phyloP scores from a whole-genome alignment of 1,284 basidiomycete species.

The Ustilago xerochloae region DNA sequence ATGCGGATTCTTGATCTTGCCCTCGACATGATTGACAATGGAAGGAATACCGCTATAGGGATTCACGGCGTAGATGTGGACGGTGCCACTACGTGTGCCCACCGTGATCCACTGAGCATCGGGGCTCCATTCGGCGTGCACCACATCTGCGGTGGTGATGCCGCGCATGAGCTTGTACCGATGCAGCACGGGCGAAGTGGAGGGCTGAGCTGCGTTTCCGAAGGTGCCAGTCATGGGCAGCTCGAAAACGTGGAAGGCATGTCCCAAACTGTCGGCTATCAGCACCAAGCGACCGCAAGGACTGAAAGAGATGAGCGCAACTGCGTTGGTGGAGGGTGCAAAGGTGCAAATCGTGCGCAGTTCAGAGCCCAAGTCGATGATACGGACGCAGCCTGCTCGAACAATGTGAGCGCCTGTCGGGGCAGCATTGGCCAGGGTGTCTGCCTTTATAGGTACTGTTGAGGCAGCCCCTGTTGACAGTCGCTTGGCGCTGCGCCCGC shows the following conservation, averaged over 20 bases:
- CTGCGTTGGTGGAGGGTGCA: constrained; percentile 19
- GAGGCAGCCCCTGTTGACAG: constrained; percentile 11
- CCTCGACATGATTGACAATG: constrained; percentile 32
- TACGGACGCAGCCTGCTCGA: constrained; percentile 17
- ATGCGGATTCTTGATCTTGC: constrained; percentile 29
- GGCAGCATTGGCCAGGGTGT: neutral
- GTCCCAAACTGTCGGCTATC: constrained; percentile 35
- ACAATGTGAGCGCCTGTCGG: neutral
- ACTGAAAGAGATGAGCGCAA: constrained; percentile 26
- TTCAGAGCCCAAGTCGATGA: constrained; percentile 33
- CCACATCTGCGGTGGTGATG: constrained; percentile 42
- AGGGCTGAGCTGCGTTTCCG: neutral
- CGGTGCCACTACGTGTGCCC: constrained; percentile 43
- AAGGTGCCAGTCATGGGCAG: constrained; percentile 29
- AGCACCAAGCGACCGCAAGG: constrained; percentile 38
- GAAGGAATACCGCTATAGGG: constrained; percentile 34
- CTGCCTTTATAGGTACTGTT: neutral
- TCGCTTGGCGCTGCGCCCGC: constrained; percentile 9
- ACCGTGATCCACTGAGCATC: constrained; percentile 47
- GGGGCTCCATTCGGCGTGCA: constrained; percentile 32
- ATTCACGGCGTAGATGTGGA: constrained; percentile 47
- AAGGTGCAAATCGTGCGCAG: constrained; percentile 29
- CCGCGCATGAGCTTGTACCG: constrained; percentile 49
- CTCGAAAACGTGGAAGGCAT: constrained; percentile 45
- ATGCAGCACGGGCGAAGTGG: constrained; percentile 16